Evolutionary conservation across 192 early-diverging fungal species (phyloP), one percentile per base, ranked within the genome.

Genomic region (Gamsiella multidivaricata): DNA sequence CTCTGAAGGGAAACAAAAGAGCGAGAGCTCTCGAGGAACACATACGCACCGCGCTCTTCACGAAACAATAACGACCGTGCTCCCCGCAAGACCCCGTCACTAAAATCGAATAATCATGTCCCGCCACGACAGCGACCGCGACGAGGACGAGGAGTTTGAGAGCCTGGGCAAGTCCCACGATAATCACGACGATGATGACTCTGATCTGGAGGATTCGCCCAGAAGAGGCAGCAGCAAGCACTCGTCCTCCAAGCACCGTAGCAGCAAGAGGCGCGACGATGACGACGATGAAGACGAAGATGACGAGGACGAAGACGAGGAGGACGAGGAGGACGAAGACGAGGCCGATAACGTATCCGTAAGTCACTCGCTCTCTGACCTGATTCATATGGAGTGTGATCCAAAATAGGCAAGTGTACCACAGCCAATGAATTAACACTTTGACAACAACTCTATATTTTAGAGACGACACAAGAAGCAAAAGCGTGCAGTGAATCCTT

Each of bases 321-420:
- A 86, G 6, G 81, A 88, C 10, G 84, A 84, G 4, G 85, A 88
- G 15, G 85, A 88, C 3, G 85, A 84, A n/a, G 80, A 89, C 15
- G 82, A 85, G 17, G 58, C 63, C 26, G 83, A 87, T 46, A 79
- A 60, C 25, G 81, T 84, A 60, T 65, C 74, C 61, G 69, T 82
- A 63, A 82, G 54, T 53, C 12, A 46, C 3, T 9, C 28, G 22
- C 12, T 47, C 39, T 41, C 7, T 14, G 39, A 41, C 14, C 39
- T 41, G 39, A 10, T 41, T 41, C 39, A 41, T 41, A 18, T 11
- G 41, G 3, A 18, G 3, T 1, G 41, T 15, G 18, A 18, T 15
- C 11, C 41, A 18, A 42, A 3, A 42, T 42, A 18, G 41, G 12
- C 3, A 11, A 2, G 41, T 18, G 11, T 1, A 18, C 11, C 41